phyloP scores from a whole-genome alignment of 208 protist genomes.

The Leishmania arabica region DNA sequence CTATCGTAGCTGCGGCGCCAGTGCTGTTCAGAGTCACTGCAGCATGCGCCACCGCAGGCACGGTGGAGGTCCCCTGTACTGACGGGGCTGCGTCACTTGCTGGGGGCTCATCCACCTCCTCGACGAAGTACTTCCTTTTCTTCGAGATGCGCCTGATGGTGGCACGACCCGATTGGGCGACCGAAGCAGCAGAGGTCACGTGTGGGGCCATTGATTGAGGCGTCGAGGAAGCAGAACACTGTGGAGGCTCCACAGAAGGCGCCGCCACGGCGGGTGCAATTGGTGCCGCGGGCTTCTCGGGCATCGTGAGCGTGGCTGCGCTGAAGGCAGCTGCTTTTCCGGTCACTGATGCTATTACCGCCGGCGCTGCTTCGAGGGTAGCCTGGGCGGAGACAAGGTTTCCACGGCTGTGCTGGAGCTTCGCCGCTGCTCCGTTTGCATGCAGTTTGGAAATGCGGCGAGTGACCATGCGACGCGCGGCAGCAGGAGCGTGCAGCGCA shows the following conservation, averaged over 20 bases:
- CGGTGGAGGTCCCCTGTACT: too few relatives aligned
- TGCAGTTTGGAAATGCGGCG: constrained; percentile 3
- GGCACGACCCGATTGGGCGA: neutral
- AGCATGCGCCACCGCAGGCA: neutral
- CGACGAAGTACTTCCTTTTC: constrained; percentile 3
- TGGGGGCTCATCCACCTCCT: neutral
- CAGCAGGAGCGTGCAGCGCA: neutral
- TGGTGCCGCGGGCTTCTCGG: neutral
- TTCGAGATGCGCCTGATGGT: neutral
- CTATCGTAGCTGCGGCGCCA: neutral
- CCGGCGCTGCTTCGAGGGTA: neutral
- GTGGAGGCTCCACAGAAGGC: neutral
- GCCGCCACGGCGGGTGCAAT: neutral
- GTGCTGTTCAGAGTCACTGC: neutral
- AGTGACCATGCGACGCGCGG: neutral
- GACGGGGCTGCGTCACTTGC: neutral
- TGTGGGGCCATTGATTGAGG: neutral
- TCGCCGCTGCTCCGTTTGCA: neutral
- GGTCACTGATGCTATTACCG: constrained; percentile 3
- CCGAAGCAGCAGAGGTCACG: neutral
- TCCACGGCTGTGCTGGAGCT: neutral
- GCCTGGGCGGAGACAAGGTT: neutral
- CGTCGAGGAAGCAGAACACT: neutral
- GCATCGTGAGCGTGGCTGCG: neutral
- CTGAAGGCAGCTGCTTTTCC: neutral